Evolutionary conservation across 2,329 filamentous ascomycete genomes (phyloP), one percentile per base, ranked within the genome.

Genomic region (Botrytis galanthina): DNA sequence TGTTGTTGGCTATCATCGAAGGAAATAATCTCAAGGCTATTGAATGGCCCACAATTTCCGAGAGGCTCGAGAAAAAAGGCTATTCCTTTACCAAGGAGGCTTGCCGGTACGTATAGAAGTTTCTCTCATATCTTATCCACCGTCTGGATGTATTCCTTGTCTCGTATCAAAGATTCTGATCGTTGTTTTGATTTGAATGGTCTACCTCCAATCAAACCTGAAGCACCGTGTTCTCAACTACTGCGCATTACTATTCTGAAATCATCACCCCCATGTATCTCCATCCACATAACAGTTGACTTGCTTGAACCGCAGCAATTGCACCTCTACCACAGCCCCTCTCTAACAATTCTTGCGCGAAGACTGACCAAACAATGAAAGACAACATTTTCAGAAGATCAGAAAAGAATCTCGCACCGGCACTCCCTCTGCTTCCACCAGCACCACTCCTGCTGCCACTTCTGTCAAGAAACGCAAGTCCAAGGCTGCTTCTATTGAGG

Each of bases 381-480:
- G 80, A 18, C 80, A 81, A 70, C 80, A 80, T 63, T 81, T 78
- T 71, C 80, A 81, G 64, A 81, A 81, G 69, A 75, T 81, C 57
- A 77, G 78, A 64, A 76, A 77, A 46, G 73, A 76, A 69, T 63
- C 61, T 18, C 44, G 64, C 42, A 35, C 39, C 63, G n/a, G 46
- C 44, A 42, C 61, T 16, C 37, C 60, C 16, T 46, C 51, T 32
- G 60, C 20, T 18, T 64, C 69, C n/a, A 7, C 42, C 9, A 29
- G 37, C 61, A n/a, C 16, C 62, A n/a, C 62, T 26, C 60, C 69
- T n/a, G 51, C 37, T 62, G 61, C 26, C 12, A 46, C 66, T 39
- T 68, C 63, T 4, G 42, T 70, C 39, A 73, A 70, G 18, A 63
- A 62, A 26, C 44, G 39, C 37, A 73, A 70, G 20, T 9, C 44